Conservation (phyloP, 371 early-diverging fungal species). For the Mucor lusitanicus region DNA sequence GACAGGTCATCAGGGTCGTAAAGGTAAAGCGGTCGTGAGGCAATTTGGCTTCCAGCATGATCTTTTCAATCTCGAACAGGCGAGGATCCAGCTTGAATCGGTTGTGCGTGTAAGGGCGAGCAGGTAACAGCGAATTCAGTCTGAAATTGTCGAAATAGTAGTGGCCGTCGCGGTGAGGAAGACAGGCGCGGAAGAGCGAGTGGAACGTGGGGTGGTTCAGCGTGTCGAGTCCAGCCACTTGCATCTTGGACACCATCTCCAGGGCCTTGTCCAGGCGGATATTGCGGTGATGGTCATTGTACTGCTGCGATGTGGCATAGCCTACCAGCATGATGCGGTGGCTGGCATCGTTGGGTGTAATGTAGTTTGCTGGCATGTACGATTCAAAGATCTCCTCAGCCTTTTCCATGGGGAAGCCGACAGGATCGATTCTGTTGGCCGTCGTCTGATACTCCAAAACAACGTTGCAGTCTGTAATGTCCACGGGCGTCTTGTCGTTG, state of each 20-base stretch:
- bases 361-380: conserved; percentile 31
- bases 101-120: conserved; percentile 2
- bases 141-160: conserved; percentile 41
- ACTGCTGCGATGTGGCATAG: conserved; percentile 39
- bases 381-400: conserved; percentile 36
- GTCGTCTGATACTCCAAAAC: conserved; percentile 34
- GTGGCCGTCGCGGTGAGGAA: conserved; percentile 33
- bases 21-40: conserved; percentile 42
- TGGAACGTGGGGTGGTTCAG: conserved; percentile 31
- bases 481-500: conserved; percentile 3
- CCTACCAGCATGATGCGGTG: conserved; percentile 33
- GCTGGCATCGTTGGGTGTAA: conserved; percentile 34
- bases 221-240: conserved; percentile 24
- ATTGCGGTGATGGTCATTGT: conserved; percentile 10
- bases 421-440: conserved; percentile 39
- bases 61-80: conserved; percentile 45
- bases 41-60: conserved; percentile 43
- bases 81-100: conserved; percentile 32
- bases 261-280: conserved; percentile 40
- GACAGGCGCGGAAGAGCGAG: conserved; percentile 40
- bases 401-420: conserved; percentile 34
- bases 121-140: conserved; percentile 17
- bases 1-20: conserved; percentile 38
- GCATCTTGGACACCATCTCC: conserved; percentile 33
- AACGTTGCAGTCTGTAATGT: conserved; percentile 33